Evolutionary conservation across 2,329 filamentous ascomycete genomes (phyloP).

Genomic region (Talaromyces sp.): DNA sequence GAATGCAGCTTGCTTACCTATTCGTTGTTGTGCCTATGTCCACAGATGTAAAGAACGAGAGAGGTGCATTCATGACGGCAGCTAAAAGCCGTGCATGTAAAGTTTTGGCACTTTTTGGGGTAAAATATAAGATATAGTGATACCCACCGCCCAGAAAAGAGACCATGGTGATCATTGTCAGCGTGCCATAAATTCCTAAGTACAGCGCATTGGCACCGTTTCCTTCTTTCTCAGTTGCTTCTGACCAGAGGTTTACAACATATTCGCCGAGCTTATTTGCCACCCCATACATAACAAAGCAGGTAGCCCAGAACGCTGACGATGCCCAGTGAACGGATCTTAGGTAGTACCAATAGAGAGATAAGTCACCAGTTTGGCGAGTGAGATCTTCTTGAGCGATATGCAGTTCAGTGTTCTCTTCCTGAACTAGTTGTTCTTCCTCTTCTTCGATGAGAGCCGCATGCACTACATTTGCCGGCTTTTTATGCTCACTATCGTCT

Average conservation of each 20-base stretch:
- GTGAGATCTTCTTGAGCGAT: conserved; percentile 25
- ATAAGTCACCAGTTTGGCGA: conserved; percentile 37
- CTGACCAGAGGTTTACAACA: conserved; percentile 10
- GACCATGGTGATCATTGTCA: not conserved
- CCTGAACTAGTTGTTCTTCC: not conserved
- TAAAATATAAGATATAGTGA: conserved; percentile 12
- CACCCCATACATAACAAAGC: not conserved
- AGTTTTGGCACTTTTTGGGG: conserved; percentile 7
- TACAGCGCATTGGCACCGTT: conserved; percentile 23
- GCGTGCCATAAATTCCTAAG: conserved; percentile 37
- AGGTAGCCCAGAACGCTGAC: conserved; percentile 2
- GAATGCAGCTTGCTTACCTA: conserved; percentile 27
- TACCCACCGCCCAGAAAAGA: not conserved
- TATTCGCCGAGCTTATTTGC: conserved; percentile 3
- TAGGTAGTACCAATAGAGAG: conserved; percentile 42
- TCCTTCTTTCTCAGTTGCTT: not conserved
- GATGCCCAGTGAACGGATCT: conserved; percentile 35
- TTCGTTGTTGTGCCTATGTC: conserved; percentile 41
- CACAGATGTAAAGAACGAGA: conserved; percentile 42
- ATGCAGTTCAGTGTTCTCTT: conserved; percentile 2
- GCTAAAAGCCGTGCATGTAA: conserved; percentile 9
- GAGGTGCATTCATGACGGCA: conserved; percentile 33
- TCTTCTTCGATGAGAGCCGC: not conserved
- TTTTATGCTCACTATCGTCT: not conserved
- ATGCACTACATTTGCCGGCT: not conserved